Conservation (phyloP, 2,329 filamentous ascomycete genomes). For the Stylonectria norvegica region DNA sequence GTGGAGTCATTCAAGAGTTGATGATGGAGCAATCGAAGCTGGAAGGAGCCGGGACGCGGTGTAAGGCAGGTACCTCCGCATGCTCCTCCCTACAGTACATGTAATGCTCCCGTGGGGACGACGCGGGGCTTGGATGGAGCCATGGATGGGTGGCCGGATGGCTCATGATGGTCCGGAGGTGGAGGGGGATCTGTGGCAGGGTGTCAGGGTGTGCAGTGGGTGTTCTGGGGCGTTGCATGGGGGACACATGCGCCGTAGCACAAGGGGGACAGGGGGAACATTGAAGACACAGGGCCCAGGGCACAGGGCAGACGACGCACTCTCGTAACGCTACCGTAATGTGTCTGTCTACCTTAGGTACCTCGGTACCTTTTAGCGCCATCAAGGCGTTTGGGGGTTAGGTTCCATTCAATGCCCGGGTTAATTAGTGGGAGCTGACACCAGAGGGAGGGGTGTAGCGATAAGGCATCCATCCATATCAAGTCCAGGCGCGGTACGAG, state of each 20-base stretch:
- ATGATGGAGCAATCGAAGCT: conserved; percentile 2
- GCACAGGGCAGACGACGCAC: no score
- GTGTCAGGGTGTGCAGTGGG: no score
- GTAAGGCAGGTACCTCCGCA: no score
- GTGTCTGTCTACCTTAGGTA: background rate
- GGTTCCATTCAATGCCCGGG: no score
- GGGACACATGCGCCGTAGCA: conserved; percentile 17
- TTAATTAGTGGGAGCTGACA: background rate
- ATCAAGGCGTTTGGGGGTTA: no score
- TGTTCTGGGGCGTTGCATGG: conserved; percentile 8
- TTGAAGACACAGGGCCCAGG: conserved; percentile 7
- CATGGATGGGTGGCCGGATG: conserved; percentile 6
- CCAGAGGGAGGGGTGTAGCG: background rate
- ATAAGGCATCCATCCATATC: no score
- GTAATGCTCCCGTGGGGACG: no score
- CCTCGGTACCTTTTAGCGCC: background rate
- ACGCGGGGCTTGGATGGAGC: no score
- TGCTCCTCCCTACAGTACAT: no score
- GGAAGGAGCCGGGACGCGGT: no score
- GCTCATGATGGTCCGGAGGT: conserved; percentile 15
- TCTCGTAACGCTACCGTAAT: background rate
- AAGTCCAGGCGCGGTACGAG: no score
- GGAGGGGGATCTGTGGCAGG: no score
- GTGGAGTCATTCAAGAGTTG: conserved; percentile 22
- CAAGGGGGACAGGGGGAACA: conserved; percentile 13